These are phyloP conservation scores for Filobasidium floriforme DNA, from an alignment of 768 basidiomycete genomes.

Conservation along the genomic window DNA sequence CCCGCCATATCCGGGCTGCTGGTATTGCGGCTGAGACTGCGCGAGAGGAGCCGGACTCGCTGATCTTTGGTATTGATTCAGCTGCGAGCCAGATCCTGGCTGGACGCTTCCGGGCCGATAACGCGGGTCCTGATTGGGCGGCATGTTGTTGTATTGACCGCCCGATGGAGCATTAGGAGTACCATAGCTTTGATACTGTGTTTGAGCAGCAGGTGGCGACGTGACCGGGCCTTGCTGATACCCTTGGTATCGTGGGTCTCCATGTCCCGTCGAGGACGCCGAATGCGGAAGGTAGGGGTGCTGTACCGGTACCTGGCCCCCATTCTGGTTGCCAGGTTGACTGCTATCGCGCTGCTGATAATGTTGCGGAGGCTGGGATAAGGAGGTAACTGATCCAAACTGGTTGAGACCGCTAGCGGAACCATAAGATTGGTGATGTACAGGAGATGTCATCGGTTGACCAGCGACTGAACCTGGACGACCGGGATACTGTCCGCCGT, in stretches of 20 bases:
- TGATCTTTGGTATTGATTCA: constrained; percentile 14
- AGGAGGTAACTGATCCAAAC: neutral
- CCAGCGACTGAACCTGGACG: neutral
- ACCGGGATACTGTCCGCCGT: constrained; percentile 4
- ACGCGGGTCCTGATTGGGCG: neutral
- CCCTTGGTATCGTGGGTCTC: constrained; percentile 1
- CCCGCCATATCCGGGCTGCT: constrained; percentile 33
- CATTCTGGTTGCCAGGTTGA: constrained; percentile 25
- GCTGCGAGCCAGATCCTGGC: constrained; percentile 7
- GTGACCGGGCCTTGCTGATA: constrained; percentile 7
- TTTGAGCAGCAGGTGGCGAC: constrained; percentile 10
- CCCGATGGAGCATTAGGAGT: neutral
- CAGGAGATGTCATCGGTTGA: neutral
- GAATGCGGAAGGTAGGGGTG: constrained; percentile 3
- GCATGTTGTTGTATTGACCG: neutral
- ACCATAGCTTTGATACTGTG: constrained; percentile 11
- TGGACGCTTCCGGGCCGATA: constrained; percentile 12
- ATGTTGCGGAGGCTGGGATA: constrained; percentile 25
- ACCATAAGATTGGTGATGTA: neutral
- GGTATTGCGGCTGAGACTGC: constrained; percentile 12
- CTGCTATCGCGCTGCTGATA: constrained; percentile 22
- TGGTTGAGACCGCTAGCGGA: neutral
- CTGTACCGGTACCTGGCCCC: neutral
- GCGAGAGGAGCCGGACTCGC: constrained; percentile 17
- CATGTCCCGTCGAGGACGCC: neutral